Evolutionary conservation across 2,329 filamentous ascomycete genomes (phyloP).

Genomic region (Penicillium sp.): DNA sequence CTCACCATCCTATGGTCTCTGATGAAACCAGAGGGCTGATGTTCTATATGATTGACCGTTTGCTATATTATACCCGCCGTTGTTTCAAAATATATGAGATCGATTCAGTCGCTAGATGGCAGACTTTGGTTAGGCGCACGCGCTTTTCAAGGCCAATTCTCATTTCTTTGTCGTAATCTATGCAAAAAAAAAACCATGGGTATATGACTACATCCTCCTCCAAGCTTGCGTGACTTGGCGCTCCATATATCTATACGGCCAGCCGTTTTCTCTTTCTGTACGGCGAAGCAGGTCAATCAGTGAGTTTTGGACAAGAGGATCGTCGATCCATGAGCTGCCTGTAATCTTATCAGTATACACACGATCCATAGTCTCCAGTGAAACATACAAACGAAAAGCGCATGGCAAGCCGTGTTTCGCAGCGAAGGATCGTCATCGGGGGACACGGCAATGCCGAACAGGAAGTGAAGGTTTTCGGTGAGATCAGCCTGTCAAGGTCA

Average conservation of each 20-base stretch:
- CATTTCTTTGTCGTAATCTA: background rate
- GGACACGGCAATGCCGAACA: conserved; percentile 37
- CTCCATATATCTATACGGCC: conserved; percentile 11
- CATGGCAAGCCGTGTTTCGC: conserved; percentile 36
- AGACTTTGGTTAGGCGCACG: too few relatives aligned
- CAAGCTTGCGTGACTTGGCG: conserved; percentile 7
- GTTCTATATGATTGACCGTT: background rate
- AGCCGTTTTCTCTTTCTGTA: conserved; percentile 11
- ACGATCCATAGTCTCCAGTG: background rate
- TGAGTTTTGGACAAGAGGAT: conserved; percentile 17
- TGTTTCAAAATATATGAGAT: background rate
- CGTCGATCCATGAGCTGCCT: conserved; percentile 35
- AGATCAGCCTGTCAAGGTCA: conserved; percentile 23
- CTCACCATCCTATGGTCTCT: background rate
- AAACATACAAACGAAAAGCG: conserved; percentile 33
- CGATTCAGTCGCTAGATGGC: background rate
- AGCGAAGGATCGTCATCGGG: conserved; percentile 35
- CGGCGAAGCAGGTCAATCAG: conserved; percentile 12
- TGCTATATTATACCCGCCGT: background rate
- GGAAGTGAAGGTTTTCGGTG: conserved; percentile 28
- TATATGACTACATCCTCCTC: conserved; percentile 6
- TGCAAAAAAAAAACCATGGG: background rate
- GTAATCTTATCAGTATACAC: background rate
- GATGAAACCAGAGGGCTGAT: too few relatives aligned
- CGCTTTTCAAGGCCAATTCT: background rate